phyloP scores from a whole-genome alignment of 2,329 filamentous ascomycete genomes.

The Verticillium longisporum region DNA sequence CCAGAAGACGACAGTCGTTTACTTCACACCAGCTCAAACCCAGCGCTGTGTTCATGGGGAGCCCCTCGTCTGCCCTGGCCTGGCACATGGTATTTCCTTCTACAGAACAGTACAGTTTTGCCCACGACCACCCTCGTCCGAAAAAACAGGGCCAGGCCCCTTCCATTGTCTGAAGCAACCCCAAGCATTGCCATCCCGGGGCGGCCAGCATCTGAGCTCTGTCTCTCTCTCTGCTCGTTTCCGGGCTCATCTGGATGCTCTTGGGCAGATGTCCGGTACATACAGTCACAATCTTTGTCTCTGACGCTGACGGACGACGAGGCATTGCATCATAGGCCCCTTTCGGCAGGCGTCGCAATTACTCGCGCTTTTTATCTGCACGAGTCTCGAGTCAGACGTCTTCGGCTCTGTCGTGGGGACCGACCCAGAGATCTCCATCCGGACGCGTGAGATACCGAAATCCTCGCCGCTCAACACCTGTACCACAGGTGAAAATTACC shows the following conservation, averaged over 20 bases:
- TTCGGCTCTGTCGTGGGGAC: neutral
- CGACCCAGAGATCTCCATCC: neutral
- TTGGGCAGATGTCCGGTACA: neutral
- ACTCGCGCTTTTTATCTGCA: neutral
- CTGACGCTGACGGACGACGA: neutral
- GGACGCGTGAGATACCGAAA: neutral
- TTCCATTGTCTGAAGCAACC: neutral
- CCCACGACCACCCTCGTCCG: neutral
- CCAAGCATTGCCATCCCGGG: neutral
- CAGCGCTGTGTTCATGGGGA: neutral
- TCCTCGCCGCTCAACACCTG: neutral
- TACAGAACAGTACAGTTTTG: neutral
- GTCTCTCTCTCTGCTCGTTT: neutral
- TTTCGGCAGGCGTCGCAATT: neutral
- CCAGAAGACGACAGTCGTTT: neutral
- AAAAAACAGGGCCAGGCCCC: neutral
- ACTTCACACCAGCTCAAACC: neutral
- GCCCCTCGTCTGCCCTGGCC: neutral
- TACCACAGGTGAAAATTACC: neutral
- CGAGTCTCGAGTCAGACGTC: neutral
- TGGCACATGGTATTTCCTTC: too few species aligned
- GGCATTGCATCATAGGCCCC: neutral
- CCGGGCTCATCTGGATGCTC: neutral
- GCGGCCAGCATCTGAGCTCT: neutral
- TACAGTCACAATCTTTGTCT: neutral